Conservation (phyloP, 1,284 basidiomycete species). For the Termitomyces sp. region DNA sequence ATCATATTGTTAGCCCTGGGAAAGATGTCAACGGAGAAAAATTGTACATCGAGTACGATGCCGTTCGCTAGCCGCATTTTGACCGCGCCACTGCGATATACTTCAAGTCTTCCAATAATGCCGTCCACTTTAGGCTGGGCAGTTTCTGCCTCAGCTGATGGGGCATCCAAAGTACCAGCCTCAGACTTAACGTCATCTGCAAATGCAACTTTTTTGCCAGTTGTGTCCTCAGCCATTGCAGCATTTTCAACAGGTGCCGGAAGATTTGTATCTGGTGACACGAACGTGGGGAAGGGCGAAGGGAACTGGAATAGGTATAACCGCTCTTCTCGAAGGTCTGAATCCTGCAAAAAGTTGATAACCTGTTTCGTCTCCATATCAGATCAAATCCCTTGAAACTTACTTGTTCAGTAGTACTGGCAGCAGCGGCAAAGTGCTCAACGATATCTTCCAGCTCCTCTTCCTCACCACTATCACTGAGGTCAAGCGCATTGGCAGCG, state of each 20-base stretch:
- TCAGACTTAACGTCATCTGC: constrained; percentile 51
- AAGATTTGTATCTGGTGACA: constrained; percentile 25
- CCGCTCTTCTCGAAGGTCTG: constrained; percentile 51
- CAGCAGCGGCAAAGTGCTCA: constrained; percentile 63
- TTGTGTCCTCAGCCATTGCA: constrained; percentile 21
- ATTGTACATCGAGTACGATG: constrained; percentile 75
- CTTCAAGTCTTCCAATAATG: constrained; percentile 74
- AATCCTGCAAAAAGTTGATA: constrained; percentile 30
- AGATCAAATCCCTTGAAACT: constrained; percentile 9
- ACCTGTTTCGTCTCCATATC: neutral
- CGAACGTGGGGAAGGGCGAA: constrained; percentile 78
- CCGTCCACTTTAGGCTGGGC: constrained; percentile 55
- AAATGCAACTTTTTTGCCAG: constrained; percentile 54
- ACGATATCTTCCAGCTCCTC: constrained; percentile 83
- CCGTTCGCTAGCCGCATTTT: constrained; percentile 80
- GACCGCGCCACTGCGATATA: constrained; percentile 81
- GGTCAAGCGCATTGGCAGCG: constrained; percentile 68
- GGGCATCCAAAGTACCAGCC: constrained; percentile 22
- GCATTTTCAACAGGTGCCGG: constrained; percentile 25
- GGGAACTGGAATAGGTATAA: constrained; percentile 95
- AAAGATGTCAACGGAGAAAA: neutral
- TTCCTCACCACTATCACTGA: constrained; percentile 83
- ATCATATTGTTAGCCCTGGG: constrained; percentile 6
- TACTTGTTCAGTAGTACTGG: constrained; percentile 36
- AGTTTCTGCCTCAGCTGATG: constrained; percentile 26